Evolutionary conservation across 108 stramenopile genomes (phyloP).

Genomic region (Cyclotella distinguenda): DNA sequence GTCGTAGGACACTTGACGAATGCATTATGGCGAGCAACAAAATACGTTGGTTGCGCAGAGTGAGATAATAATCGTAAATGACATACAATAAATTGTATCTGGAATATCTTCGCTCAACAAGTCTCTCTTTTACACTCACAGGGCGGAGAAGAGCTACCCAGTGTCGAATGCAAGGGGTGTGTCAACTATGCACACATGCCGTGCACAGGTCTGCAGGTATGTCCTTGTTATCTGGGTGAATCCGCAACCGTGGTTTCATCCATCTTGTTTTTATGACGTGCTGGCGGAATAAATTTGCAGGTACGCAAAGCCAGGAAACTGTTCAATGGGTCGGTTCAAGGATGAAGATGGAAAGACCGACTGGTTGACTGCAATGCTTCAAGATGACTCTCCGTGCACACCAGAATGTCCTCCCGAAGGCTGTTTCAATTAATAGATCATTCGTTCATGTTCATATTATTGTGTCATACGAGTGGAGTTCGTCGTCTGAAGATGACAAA

Average conservation of each 20-base stretch:
- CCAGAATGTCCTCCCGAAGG: slow-evolving; percentile 18
- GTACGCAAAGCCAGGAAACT: slow-evolving; percentile 28
- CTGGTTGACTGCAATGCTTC: slow-evolving; percentile 25
- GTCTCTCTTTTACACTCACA: no score
- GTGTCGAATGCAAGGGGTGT: neutral
- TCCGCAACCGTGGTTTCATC: neutral
- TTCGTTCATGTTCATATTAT: no score
- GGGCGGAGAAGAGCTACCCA: slow-evolving; percentile 13
- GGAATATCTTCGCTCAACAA: no score
- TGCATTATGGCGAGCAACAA: slow-evolving; percentile 31
- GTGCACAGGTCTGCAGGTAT: slow-evolving; percentile 24
- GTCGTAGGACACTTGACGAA: slow-evolving; percentile 26
- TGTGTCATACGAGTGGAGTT: no score
- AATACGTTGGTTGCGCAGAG: slow-evolving; percentile 39
- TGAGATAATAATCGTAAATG: no score
- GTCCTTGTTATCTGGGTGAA: neutral
- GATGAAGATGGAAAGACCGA: neutral
- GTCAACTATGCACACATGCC: neutral
- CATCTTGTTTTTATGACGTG: neutral
- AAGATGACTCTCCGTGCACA: slow-evolving; percentile 28
- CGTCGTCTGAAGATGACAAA: no score
- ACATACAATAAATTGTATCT: no score
- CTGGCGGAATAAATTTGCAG: neutral
- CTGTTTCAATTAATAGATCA: slow-evolving; percentile 2
- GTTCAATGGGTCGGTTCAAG: slow-evolving; percentile 17